Evolutionary conservation across 2,329 filamentous ascomycete species (phyloP), one percentile per base, ranked within the genome.

Genomic region (Fusarium ambrosium): DNA sequence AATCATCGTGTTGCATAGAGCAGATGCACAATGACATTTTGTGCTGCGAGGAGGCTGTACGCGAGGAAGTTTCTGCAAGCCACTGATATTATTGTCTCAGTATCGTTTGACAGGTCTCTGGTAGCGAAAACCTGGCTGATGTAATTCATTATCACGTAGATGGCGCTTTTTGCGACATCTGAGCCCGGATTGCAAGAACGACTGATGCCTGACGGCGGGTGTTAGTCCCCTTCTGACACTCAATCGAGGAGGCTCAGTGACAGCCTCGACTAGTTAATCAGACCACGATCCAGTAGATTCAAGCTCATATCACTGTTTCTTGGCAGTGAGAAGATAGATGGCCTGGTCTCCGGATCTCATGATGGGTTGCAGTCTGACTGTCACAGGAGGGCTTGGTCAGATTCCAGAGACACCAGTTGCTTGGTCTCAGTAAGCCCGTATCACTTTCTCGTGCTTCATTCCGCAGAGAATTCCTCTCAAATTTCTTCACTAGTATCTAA

Each of bases 41-140:
- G 48, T 29, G 24, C 48, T 4, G 16, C 10, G 6, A 29, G 14
- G 48, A n/a, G 16, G 45, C 45, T n/a, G 16, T 53, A 6, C 4
- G 16, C 1, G 48, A 53, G 18, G 8, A 27, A 51, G 4, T 27
- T 51, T 27, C 22, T 27, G 22, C 16, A 51, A 51, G 45, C 22
- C 43, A 27, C 22, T 10, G 1, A 22, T 27, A 6, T 18, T 18
- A 2, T 27, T 48, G 43, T 16, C 20, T 48, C 20, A 24, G 20
- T 13, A 45, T 24, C 9, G 20, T 45, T 24, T 5, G 4, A 6
- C 4, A 0, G 3, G 3, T 6, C 1, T 45, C 6, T 27, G 5
- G 22, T 6, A 18, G n/a, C 2, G 11, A 27, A 45, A 16, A 0
- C 11, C 13, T 45, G 20, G 20, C 2, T 18, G 22, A 2, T 48